phyloP scores from a whole-genome alignment of 2,329 filamentous ascomycete genomes.

The Dactylellina sp. region DNA sequence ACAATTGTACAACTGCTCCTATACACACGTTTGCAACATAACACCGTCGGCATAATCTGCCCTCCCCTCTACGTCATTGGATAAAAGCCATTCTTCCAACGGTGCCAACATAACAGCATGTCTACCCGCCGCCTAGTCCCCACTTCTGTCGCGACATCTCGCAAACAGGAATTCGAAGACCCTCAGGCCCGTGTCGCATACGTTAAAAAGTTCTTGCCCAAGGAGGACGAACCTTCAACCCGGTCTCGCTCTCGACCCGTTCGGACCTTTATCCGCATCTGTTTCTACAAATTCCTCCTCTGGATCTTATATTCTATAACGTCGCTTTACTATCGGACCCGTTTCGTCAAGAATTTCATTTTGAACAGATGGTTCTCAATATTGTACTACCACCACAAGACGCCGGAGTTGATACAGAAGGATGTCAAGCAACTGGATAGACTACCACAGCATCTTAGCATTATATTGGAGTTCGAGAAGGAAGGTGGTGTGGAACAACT shows the following conservation, averaged over 20 bases:
- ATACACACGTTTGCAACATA: too few species aligned
- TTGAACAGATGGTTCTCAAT: conserved; percentile 82
- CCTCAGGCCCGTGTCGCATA: conserved; percentile 46
- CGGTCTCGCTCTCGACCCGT: conserved; percentile 64
- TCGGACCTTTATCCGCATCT: conserved; percentile 72
- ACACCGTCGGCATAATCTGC: conserved; percentile 7
- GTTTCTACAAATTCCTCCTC: conserved; percentile 76
- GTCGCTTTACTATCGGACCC: conserved; percentile 85
- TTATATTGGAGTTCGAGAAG: conserved; percentile 81
- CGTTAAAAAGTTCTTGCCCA: conserved; percentile 45
- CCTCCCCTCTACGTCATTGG: conserved; percentile 47
- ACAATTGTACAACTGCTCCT: too few species aligned
- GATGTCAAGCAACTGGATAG: conserved; percentile 81
- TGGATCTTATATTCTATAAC: conserved; percentile 82
- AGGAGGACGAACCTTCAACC: conserved; percentile 32
- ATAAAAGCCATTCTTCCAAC: conserved; percentile 15
- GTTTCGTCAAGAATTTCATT: conserved; percentile 82
- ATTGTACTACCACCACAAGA: conserved; percentile 93
- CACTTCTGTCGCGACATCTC: conserved; percentile 29
- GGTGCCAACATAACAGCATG: conserved; percentile 30
- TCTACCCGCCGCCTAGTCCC: conserved; percentile 37
- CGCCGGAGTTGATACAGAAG: conserved; percentile 88
- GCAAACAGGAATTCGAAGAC: conserved; percentile 51
- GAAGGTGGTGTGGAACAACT: conserved; percentile 81
- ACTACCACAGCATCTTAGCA: conserved; percentile 86